phyloP scores from a whole-genome alignment of 1,284 basidiomycete genomes.

The Omphalotus olearius region DNA sequence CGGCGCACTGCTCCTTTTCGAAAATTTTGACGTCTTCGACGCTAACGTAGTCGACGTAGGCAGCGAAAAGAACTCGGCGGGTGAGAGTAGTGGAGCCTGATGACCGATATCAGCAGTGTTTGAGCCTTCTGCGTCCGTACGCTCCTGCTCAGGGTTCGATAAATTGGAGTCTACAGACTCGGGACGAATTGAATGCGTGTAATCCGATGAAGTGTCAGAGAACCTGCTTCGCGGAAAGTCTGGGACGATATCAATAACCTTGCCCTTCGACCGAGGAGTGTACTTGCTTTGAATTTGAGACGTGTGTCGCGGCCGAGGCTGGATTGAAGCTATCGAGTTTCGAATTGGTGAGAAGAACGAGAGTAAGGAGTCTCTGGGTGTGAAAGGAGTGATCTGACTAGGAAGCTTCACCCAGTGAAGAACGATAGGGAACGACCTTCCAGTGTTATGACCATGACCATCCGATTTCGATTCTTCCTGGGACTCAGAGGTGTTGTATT shows the following conservation, averaged over 20 bases:
- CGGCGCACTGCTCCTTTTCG: conserved; percentile 9
- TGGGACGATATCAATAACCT: conserved; percentile 22
- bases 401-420: conserved; percentile 7
- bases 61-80: conserved; percentile 27
- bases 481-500: neutral
- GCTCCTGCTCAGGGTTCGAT: no score
- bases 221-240: conserved; percentile 26
- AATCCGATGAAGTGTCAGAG: conserved; percentile 27
- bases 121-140: no score
- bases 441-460: no score
- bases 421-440: no score
- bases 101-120: no score
- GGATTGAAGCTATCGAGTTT: neutral
- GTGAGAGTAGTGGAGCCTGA: conserved; percentile 32
- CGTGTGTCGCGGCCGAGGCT: neutral
- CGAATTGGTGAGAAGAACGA: conserved; percentile 1
- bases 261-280: neutral
- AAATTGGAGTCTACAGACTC: no score
- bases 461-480: neutral
- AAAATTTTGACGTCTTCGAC: neutral
- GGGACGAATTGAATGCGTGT: conserved; percentile 17
- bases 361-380: conserved; percentile 5
- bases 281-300: neutral
- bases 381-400: conserved; percentile 7
- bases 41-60: conserved; percentile 8